phyloP scores from a whole-genome alignment of 2,329 filamentous ascomycete genomes.

The Proliferodiscus dingleyae region DNA sequence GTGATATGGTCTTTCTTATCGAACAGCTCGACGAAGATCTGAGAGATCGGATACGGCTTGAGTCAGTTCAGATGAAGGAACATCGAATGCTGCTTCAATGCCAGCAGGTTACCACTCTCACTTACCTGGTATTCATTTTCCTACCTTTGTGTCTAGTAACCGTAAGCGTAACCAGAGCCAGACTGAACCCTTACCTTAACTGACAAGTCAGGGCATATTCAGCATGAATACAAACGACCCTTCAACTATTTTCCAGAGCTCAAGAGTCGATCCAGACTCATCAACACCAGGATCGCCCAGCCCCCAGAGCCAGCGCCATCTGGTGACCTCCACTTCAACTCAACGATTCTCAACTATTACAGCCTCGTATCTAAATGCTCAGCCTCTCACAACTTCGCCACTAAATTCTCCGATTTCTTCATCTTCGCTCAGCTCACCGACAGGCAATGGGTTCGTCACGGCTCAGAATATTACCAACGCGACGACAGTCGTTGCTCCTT shows the following conservation, averaged over 20 bases:
- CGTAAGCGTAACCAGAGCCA: slow-evolving; percentile 10
- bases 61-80: slow-evolving; percentile 13
- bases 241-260: background rate
- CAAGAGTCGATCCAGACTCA: too few species aligned
- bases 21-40: slow-evolving; percentile 11
- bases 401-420: too few species aligned
- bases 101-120: slow-evolving; percentile 8
- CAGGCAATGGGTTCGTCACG: too few species aligned
- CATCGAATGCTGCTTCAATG: slow-evolving; percentile 8
- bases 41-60: slow-evolving; percentile 4
- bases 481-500: too few species aligned
- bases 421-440: too few species aligned
- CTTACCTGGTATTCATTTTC: slow-evolving; percentile 4
- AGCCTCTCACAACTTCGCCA: too few species aligned
- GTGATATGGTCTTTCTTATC: slow-evolving; percentile 10
- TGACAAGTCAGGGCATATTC: slow-evolving; percentile 11
- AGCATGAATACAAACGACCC: slow-evolving; percentile 9
- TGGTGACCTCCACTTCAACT: too few species aligned
- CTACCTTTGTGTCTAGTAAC: slow-evolving; percentile 9
- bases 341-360: too few species aligned
- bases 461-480: too few species aligned
- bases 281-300: too few species aligned
- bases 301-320: too few species aligned
- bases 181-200: background rate
- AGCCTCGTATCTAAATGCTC: too few species aligned